Evolutionary conservation across 2,329 filamentous ascomycete genomes (phyloP), one percentile per base, ranked within the genome.

Genomic region (Teratosphaeria epicoccoides): DNA sequence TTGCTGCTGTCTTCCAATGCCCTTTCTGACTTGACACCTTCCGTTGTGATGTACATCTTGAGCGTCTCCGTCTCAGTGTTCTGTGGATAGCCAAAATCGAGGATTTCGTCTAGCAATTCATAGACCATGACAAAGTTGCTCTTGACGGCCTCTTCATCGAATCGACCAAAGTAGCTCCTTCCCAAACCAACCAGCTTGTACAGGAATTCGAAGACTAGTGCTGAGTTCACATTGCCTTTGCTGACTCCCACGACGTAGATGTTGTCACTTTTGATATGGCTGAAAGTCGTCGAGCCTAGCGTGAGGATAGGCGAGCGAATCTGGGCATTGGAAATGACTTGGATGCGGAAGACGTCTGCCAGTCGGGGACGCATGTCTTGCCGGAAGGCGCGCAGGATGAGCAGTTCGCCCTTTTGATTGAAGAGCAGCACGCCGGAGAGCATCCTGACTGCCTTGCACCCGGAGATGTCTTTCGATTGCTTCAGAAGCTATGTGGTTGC

Each of bases 31-130:
- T 96, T 96, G 72, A 98, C 91, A 53, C 93, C 93, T 74, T 98
- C 93, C 29, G 93, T 98, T 43, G 94, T 98, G 66, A 98, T 98
- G 77, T 98, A 98, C 91, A 97, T 97, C 73, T 98, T 98, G 63
- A 98, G 77, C 14, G 93, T 97, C 70, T 98, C 93, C 50, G 91
- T 95, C 73, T 98, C 93, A 57, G 93, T 98, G 70, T 97, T 97
- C 70, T 98, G 93, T 28, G 93, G 93, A 69, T 98, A 98, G 57
- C 93, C 93, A 71, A 98, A 98, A 72, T 98, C 93, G 68, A 98
- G 83, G 66, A 98, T 96, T 74, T 98, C 93, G 70, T 98, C 93
- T 51, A 98, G 75, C 52, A 98, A 79, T 77, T 98, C 93, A 71
- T 98, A 98, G 37, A 98, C 89, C 60, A 98, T 77, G 58, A 98